phyloP scores from a whole-genome alignment of 2,329 filamentous ascomycete genomes.

The Plenodomus biglobosus region DNA sequence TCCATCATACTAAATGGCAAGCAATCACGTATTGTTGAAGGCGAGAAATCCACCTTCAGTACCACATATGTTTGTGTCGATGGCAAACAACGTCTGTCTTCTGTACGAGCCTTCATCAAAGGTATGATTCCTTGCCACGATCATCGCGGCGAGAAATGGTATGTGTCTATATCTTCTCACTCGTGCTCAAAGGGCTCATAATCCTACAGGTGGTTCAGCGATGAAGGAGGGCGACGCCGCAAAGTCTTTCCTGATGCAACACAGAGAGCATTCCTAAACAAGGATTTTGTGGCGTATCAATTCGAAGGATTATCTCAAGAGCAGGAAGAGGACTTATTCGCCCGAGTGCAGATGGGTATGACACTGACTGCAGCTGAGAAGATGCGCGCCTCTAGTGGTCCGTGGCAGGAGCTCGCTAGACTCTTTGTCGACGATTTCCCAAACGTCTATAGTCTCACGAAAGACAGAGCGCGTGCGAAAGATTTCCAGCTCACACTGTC shows the following conservation, averaged over 20 bases:
- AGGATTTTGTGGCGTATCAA: slow-evolving; percentile 49
- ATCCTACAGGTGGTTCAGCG: slow-evolving; percentile 27
- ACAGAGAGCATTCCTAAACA: slow-evolving; percentile 44
- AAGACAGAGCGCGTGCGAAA: slow-evolving; percentile 30
- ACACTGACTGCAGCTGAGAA: slow-evolving; percentile 51
- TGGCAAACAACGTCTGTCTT: slow-evolving; percentile 53
- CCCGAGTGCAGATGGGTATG: slow-evolving; percentile 51
- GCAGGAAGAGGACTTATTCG: slow-evolving; percentile 54
- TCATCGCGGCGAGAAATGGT: slow-evolving; percentile 48
- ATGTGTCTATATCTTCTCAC: slow-evolving; percentile 4
- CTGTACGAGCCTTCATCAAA: slow-evolving; percentile 49
- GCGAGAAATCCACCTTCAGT: neutral
- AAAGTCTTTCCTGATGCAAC: slow-evolving; percentile 41
- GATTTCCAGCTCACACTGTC: slow-evolving; percentile 40
- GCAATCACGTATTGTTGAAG: neutral
- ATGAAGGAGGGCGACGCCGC: slow-evolving; percentile 12
- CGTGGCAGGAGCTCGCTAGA: slow-evolving; percentile 50
- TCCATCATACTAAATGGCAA: slow-evolving; percentile 52
- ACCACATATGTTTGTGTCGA: slow-evolving; percentile 9
- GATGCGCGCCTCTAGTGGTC: slow-evolving; percentile 49
- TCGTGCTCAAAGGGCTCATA: slow-evolving; percentile 7
- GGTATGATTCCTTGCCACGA: slow-evolving; percentile 51
- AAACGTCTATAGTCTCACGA: slow-evolving; percentile 37
- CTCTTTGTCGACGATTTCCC: slow-evolving; percentile 49
- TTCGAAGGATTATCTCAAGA: slow-evolving; percentile 44